Conservation (phyloP, 78 protist species). For the Guillardia theta region DNA sequence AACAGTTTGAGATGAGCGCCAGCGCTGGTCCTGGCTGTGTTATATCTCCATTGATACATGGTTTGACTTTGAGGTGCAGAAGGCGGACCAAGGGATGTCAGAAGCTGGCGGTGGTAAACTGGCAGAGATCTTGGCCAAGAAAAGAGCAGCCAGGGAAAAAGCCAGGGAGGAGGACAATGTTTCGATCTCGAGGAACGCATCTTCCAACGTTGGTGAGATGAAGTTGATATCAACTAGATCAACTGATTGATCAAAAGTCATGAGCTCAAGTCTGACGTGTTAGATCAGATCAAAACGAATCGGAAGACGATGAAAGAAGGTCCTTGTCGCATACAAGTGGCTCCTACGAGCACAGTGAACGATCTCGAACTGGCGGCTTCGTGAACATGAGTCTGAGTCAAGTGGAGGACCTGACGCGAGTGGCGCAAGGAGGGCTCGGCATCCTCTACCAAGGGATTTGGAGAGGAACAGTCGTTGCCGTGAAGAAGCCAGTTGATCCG, state of each 20-base stretch:
- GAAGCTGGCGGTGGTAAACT: not conserved
- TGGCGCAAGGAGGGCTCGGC: not conserved
- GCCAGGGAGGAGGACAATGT: not conserved
- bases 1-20: too few relatives aligned
- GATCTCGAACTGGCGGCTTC: too few relatives aligned
- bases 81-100: too few relatives aligned
- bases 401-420: too few relatives aligned
- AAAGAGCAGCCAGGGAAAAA: not conserved
- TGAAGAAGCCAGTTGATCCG: slow-evolving; percentile 34
- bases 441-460: not conserved
- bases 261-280: not conserved
- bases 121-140: not conserved
- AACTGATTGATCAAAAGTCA: not conserved
- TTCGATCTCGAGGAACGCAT: not conserved
- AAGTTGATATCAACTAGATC: too few relatives aligned
- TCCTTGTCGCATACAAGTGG: too few relatives aligned
- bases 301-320: not conserved
- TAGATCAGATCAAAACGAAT: not conserved
- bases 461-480: not conserved
- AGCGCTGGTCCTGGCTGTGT: too few relatives aligned
- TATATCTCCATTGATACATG: too few relatives aligned
- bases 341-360: too few relatives aligned
- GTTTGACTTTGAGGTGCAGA: too few relatives aligned
- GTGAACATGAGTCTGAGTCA: too few relatives aligned
- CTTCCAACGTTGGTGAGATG: too few relatives aligned